Evolutionary conservation across 1,284 basidiomycete species (phyloP).

Genomic region (Apiotrichum laibachii): DNA sequence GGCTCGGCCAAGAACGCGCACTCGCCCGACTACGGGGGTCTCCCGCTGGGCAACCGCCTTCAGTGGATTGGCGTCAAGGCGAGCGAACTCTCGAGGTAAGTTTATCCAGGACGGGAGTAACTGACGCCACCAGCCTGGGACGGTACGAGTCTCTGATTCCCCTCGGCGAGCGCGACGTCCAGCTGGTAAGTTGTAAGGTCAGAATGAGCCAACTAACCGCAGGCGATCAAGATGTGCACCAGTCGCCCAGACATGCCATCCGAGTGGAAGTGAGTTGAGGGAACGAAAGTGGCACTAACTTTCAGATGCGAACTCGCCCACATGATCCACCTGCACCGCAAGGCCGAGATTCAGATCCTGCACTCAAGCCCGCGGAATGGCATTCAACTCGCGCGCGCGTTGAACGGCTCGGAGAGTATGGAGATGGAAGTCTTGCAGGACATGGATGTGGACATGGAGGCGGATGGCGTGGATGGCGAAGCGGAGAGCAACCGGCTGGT

Average conservation of each 20-base stretch:
- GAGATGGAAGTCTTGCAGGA: too few relatives aligned
- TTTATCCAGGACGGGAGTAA: not conserved
- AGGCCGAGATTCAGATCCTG: slow-evolving; percentile 84
- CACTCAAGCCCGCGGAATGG: not conserved
- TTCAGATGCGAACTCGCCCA: slow-evolving; percentile 67
- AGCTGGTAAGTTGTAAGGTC: slow-evolving; percentile 57
- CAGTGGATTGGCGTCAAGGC: slow-evolving; percentile 75
- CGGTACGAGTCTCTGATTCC: slow-evolving; percentile 62
- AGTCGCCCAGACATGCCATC: slow-evolving; percentile 1
- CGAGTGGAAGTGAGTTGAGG: slow-evolving; percentile 19
- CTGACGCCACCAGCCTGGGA: slow-evolving; percentile 55
- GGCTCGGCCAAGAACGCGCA: slow-evolving; percentile 32
- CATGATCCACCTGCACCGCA: slow-evolving; percentile 73
- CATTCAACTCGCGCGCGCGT: not conserved
- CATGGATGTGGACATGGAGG: too few relatives aligned
- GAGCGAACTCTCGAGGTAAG: slow-evolving; percentile 50
- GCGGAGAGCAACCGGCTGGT: slow-evolving; percentile 11
- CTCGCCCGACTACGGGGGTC: slow-evolving; percentile 47
- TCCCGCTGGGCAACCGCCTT: slow-evolving; percentile 65
- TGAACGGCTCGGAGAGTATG: too few relatives aligned
- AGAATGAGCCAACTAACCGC: not conserved
- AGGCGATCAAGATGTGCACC: slow-evolving; percentile 13
- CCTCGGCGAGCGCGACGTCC: slow-evolving; percentile 67
- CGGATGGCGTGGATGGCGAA: not conserved
- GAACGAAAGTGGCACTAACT: too few relatives aligned